These are phyloP conservation scores for Pyrenophora teres DNA, from an alignment of 2,329 filamentous ascomycete genomes.

Conservation along the genomic window DNA sequence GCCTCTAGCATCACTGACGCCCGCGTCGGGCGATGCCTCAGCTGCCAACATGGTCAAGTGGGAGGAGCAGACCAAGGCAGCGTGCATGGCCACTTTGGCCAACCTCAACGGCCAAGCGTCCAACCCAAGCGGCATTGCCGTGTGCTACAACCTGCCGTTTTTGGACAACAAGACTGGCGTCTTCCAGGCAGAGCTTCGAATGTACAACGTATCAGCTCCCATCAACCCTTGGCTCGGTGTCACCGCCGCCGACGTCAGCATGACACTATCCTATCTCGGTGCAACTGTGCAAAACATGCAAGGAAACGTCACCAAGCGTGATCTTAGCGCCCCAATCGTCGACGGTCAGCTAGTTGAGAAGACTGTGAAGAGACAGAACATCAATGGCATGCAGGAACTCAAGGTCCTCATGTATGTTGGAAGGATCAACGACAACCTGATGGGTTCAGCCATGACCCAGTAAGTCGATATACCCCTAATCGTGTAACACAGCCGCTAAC, in stretches of 20 bases:
- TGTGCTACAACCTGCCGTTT: conserved; percentile 81
- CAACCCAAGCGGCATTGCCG: conserved; percentile 76
- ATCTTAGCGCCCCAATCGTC: conserved; percentile 29
- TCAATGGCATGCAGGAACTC: conserved; percentile 47
- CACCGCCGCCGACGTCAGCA: conserved; percentile 46
- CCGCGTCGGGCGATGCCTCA: conserved; percentile 43
- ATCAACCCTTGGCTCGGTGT: conserved; percentile 54
- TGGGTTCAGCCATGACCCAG: conserved; percentile 64
- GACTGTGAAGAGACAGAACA: conserved; percentile 23
- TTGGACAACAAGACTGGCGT: conserved; percentile 69
- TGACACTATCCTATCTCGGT: conserved; percentile 50
- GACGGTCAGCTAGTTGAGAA: conserved; percentile 34
- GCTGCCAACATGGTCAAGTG: conserved; percentile 40
- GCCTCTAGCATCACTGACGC: conserved; percentile 39
- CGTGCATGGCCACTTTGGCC: conserved; percentile 64
- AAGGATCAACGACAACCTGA: conserved; percentile 63
- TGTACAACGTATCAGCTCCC: conserved; percentile 71
- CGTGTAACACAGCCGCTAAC: conserved; percentile 15
- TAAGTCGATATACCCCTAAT: conserved; percentile 49
- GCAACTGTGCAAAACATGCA: conserved; percentile 50
- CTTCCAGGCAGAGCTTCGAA: conserved; percentile 76
- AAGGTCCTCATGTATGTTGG: conserved; percentile 72
- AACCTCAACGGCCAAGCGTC: conserved; percentile 60
- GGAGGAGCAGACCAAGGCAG: conserved; percentile 50
- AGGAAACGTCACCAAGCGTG: conserved; percentile 39